Conservation (phyloP, 2,329 filamentous ascomycete species). For the Dissoconium aciculare region DNA sequence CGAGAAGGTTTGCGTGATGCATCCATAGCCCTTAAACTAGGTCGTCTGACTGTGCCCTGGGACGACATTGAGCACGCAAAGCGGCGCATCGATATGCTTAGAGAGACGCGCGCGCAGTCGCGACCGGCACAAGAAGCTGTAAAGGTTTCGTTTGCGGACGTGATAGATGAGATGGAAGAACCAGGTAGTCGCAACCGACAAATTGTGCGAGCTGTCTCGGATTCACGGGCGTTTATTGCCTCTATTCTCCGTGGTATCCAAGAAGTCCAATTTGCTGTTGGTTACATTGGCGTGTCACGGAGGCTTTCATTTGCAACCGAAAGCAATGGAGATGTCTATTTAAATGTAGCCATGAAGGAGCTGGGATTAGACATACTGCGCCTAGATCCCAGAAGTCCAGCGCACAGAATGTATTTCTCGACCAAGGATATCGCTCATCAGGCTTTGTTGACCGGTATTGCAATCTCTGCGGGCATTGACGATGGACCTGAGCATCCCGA, state of each 20-base stretch:
- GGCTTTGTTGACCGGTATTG: conserved; percentile 78
- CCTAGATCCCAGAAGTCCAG: conserved; percentile 79
- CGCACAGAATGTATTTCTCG: conserved; percentile 97
- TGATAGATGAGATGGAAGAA: conserved; percentile 53
- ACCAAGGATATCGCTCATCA: conserved; percentile 87
- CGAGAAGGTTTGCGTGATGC: conserved; percentile 80
- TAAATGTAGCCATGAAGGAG: conserved; percentile 92
- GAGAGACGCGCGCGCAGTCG: conserved; percentile 24
- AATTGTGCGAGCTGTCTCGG: conserved; percentile 69
- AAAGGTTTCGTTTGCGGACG: conserved; percentile 14
- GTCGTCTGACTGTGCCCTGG: conserved; percentile 75
- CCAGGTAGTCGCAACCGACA: conserved; percentile 52
- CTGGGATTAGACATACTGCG: conserved; percentile 85
- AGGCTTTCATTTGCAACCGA: conserved; percentile 55
- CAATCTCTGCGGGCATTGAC: conserved; percentile 80
- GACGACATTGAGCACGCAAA: conserved; percentile 63
- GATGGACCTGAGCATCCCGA: conserved; percentile 78
- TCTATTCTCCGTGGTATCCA: conserved; percentile 86
- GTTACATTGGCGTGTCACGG: conserved; percentile 76
- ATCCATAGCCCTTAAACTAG: conserved; percentile 77
- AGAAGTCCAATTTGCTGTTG: conserved; percentile 89
- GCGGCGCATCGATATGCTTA: conserved; percentile 38
- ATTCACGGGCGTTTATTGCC: conserved; percentile 82
- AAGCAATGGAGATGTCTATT: conserved; percentile 53
- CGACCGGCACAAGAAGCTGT: not conserved